These are phyloP conservation scores for Lecanicillium sp. DNA, from an alignment of 2,329 filamentous ascomycete species.

Conservation along the genomic window DNA sequence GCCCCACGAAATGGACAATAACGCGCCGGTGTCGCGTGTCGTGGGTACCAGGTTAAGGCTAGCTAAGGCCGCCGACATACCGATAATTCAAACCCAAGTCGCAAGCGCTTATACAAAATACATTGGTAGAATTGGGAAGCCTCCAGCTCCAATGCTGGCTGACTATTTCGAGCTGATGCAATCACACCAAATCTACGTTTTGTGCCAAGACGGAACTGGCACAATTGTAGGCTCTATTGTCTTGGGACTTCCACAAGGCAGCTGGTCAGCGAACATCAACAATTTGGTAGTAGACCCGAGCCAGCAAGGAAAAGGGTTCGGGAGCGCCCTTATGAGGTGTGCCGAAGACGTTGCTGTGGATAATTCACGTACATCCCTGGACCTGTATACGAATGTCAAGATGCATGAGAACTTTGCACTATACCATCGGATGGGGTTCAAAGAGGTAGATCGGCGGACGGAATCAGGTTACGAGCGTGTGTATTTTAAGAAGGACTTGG, in stretches of 20 bases:
- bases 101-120: conserved; percentile 23
- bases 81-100: too few species aligned
- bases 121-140: conserved; percentile 23
- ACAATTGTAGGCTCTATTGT: conserved; percentile 21
- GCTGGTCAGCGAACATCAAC: conserved; percentile 15
- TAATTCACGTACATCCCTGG: conserved; percentile 14
- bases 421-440: conserved; percentile 23
- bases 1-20: too few species aligned
- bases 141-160: conserved; percentile 26
- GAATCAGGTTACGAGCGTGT: conserved; percentile 26
- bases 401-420: conserved; percentile 25
- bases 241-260: conserved; percentile 12
- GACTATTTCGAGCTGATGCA: conserved; percentile 22
- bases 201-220: conserved; percentile 7
- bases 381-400: conserved; percentile 25
- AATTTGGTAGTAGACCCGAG: conserved; percentile 20
- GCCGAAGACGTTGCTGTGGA: conserved; percentile 19
- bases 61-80: too few species aligned
- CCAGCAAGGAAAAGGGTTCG: conserved; percentile 23
- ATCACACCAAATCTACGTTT: conserved; percentile 16
- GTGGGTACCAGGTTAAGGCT: too few species aligned
- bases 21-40: too few species aligned
- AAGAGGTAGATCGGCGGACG: conserved; percentile 18
- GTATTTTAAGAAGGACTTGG: conserved; percentile 23
- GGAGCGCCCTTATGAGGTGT: conserved; percentile 21